A percentile compares a stretch with the other conserved stretches of the same genome.
phyloP scores from a whole-genome alignment of 2,329 filamentous ascomycete genomes.

The Diaporthe humulicola region DNA sequence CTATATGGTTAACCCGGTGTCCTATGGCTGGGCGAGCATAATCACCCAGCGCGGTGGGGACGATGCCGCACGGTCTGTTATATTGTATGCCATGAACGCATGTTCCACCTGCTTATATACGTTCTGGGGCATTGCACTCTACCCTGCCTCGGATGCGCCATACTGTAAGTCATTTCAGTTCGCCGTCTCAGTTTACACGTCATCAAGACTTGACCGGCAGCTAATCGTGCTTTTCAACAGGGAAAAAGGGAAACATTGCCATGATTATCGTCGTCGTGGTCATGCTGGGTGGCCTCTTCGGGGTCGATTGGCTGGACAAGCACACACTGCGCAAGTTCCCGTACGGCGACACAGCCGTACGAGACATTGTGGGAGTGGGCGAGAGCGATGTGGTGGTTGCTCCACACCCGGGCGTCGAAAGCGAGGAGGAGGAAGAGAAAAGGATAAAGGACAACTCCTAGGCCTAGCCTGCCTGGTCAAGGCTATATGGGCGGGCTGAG shows the following conservation, averaged over 20 bases:
- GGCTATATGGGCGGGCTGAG: neutral
- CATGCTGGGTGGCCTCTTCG: constrained; percentile 6
- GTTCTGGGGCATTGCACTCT: constrained; percentile 59
- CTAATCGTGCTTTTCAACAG: neutral
- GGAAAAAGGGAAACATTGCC: constrained; percentile 23
- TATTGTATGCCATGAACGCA: constrained; percentile 56
- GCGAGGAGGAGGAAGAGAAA: neutral
- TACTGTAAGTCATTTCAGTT: constrained; percentile 48
- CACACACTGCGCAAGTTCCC: constrained; percentile 13
- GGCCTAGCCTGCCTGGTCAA: neutral
- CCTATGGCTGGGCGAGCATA: constrained; percentile 55
- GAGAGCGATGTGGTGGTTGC: constrained; percentile 5
- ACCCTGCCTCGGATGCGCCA: constrained; percentile 56
- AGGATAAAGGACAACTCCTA: neutral
- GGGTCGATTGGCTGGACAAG: constrained; percentile 16
- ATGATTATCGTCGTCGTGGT: constrained; percentile 15
- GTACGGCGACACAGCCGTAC: constrained; percentile 15
- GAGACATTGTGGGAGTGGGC: constrained; percentile 17
- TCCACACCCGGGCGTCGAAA: neutral
- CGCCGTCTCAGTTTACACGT: neutral
- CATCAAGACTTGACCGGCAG: neutral
- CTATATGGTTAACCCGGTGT: constrained; percentile 55
- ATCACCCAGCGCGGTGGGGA: constrained; percentile 54
- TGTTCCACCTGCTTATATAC: constrained; percentile 56
- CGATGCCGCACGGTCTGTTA: constrained; percentile 55